Base-by-base conservation (phyloP, 768 basidiomycete species). In the Pilatotrama ljubarskyi region DNA sequence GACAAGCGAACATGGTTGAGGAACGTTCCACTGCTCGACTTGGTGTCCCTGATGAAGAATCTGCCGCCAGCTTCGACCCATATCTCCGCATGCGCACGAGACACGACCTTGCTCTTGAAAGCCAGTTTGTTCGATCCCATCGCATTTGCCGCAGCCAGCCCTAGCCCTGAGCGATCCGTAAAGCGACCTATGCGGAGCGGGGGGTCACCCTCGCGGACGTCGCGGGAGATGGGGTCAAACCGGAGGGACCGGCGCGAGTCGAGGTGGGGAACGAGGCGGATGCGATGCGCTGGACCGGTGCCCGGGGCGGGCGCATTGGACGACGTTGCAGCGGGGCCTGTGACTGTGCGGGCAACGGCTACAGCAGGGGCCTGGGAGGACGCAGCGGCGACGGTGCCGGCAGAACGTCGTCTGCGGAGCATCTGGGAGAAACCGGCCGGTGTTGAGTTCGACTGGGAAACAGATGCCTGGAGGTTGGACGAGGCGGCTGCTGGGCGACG, bases 61-160 rank as follows among this genome's bases (percentile, higher is more conserved):
- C 85, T 82, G 15, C 80, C 82, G 0, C 81, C 81, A 0, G 66
- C 61, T 61, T 90, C 87, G 54, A 85, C 80, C 93, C 94, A 97
- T 35, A 98, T 87, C 80, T 98, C 96, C 0, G 96, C 96, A 72
- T 98, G 96, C 0, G 90, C 87, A 38, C 96, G 82, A 40, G 90
- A 92, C 68, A 98, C 95, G 72, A 98, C 96, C 74, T 98, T 98
- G 73, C 84, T 87, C 75, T 91, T 90, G 82, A 98, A 98, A 0
- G 94, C 95, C 48, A 98, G 86, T 70, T 95, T 94, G 74, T 86
- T 88, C 36, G 88, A 84, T 47, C 84, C 85, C 35, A 84, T 75
- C 22, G 90, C 82, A 66, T 88, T 86, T 62, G 86, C 83, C 15
- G 85, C 84, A 17, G 84, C 80, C 55, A 87, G 74, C 20, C 84